A percentile compares a stretch with the other conserved stretches of the same genome.
Conservation (phyloP, 148 eudicot species). For the Simmondsia chinensis region DNA sequence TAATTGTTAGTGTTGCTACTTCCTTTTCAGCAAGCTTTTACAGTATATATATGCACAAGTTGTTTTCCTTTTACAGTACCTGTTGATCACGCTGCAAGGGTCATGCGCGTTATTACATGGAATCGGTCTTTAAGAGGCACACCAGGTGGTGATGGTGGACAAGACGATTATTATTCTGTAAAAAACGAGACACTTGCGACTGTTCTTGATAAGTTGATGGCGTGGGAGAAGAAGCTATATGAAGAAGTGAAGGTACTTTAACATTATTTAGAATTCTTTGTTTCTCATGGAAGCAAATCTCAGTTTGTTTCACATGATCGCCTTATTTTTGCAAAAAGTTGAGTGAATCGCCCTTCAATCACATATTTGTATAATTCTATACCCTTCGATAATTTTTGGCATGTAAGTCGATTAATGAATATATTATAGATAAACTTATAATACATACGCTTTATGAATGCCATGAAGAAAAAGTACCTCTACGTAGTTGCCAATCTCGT, state of each 20-base stretch:
- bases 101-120: constrained; percentile 98
- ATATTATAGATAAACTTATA: too few species aligned
- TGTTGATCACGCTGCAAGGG: constrained; percentile 94
- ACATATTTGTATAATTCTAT: too few species aligned
- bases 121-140: constrained; percentile 54
- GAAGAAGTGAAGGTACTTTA: constrained; percentile 93
- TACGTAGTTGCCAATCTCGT: too few species aligned
- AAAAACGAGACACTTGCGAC: constrained; percentile 94
- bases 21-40: too few species aligned
- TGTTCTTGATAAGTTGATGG: constrained; percentile 85
- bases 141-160: constrained; percentile 39
- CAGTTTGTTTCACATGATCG: not conserved
- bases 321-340: not conserved
- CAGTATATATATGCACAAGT: too few species aligned
- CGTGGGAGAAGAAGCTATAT: constrained; percentile 97
- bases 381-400: too few species aligned
- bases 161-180: constrained; percentile 47
- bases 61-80: constrained; percentile 43
- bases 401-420: too few species aligned
- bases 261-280: not conserved
- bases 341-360: too few species aligned
- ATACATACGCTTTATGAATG: too few species aligned
- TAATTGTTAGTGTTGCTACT: too few species aligned
- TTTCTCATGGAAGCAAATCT: constrained; percentile 1
- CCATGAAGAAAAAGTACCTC: too few species aligned